A percentile compares a stretch with the other conserved stretches of the same genome.
Conservation (phyloP, 768 basidiomycete species). For the Boletus reticulatus region DNA sequence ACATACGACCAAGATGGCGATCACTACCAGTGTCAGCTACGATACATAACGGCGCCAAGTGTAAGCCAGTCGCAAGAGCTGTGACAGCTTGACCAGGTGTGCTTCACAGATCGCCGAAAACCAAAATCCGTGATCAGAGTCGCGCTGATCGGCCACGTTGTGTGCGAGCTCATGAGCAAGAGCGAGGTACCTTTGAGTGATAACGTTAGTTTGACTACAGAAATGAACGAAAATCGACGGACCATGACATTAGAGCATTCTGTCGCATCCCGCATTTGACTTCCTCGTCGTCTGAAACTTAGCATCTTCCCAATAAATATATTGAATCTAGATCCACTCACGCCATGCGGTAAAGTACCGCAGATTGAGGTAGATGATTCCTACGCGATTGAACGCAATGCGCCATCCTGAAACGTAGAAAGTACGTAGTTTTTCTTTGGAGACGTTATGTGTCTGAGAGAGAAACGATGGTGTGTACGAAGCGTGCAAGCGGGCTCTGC, state of each 20-base stretch:
- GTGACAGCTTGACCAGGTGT: constrained; percentile 43
- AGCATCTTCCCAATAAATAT: background rate
- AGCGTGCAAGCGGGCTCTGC: constrained; percentile 56
- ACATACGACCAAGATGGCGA: background rate
- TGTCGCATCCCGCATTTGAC: background rate
- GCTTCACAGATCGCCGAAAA: constrained; percentile 84
- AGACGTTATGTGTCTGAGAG: constrained; percentile 71
- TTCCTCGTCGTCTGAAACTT: background rate
- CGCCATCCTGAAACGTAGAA: constrained; percentile 72
- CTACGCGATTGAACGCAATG: constrained; percentile 89
- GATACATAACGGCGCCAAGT: background rate
- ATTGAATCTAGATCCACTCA: constrained; percentile 36
- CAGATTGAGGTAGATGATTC: constrained; percentile 81
- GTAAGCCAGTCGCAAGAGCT: background rate
- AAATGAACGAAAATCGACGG: too few species aligned
- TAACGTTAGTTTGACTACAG: background rate
- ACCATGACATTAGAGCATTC: background rate
- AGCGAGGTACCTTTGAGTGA: constrained; percentile 61
- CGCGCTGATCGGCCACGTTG: constrained; percentile 78
- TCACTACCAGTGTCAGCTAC: background rate
- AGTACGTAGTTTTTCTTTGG: constrained; percentile 66
- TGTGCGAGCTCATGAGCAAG: constrained; percentile 91
- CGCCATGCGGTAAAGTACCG: constrained; percentile 44
- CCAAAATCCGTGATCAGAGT: constrained; percentile 89
- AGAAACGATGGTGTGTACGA: constrained; percentile 61